phyloP scores from a whole-genome alignment of 176 grass and related monocot species.

The Luzula sylvatica region DNA sequence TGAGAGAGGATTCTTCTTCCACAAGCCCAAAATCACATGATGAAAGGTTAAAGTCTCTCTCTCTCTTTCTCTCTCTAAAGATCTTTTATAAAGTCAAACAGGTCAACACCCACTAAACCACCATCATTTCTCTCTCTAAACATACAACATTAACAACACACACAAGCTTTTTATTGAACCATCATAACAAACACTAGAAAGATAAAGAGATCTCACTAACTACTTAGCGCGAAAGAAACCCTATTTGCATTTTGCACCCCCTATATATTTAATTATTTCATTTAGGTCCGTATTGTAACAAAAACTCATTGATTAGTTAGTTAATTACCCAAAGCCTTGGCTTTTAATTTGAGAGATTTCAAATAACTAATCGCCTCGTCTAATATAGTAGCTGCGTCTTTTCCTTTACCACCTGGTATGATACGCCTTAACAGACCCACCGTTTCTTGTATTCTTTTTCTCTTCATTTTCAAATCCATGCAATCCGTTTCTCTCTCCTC shows the following conservation, averaged over 20 bases:
- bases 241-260: background rate
- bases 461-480: conserved; percentile 37
- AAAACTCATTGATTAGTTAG: background rate
- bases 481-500: conserved; percentile 11
- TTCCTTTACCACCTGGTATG: conserved; percentile 61
- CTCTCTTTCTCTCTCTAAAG: conserved; percentile 5
- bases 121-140: background rate
- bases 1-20: conserved; percentile 1
- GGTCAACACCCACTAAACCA: conserved; percentile 15
- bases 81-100: conserved; percentile 21
- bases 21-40: conserved; percentile 15
- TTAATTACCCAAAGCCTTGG: conserved; percentile 52
- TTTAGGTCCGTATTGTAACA: background rate
- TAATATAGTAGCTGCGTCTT: conserved; percentile 66
- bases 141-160: too few relatives aligned
- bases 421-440: conserved; percentile 64
- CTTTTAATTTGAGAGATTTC: conserved; percentile 81
- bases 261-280: too few relatives aligned
- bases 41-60: conserved; percentile 20
- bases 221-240: conserved; percentile 21
- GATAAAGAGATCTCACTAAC: conserved; percentile 20
- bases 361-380: conserved; percentile 94
- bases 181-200: conserved; percentile 19
- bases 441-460: conserved; percentile 77
- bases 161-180: conserved; percentile 20